Conservation (phyloP, 768 basidiomycete genomes). For the Suillus clintonianus region DNA sequence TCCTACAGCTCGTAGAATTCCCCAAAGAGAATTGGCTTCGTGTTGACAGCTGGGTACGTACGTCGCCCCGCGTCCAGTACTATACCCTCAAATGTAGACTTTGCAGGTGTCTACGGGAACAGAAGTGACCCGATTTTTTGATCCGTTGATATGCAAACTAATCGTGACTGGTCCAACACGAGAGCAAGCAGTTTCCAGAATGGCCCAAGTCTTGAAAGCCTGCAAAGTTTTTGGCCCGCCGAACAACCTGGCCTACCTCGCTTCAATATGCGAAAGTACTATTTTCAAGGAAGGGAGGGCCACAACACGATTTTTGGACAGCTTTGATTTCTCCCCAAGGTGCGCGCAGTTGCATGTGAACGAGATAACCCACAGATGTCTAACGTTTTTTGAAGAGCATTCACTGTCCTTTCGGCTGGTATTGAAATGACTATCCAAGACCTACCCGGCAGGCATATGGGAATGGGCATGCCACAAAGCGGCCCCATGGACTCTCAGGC, state of each 20-base stretch:
- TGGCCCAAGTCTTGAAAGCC: slow-evolving; percentile 39
- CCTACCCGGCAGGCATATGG: slow-evolving; percentile 51
- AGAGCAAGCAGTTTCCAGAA: slow-evolving; percentile 44
- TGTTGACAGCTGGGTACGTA: slow-evolving; percentile 59
- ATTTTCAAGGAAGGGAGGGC: slow-evolving; percentile 44
- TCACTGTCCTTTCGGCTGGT: slow-evolving; percentile 57
- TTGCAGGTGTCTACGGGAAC: slow-evolving; percentile 51
- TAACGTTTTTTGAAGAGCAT: slow-evolving; percentile 32
- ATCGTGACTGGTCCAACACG: slow-evolving; percentile 52
- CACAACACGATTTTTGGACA: slow-evolving; percentile 51
- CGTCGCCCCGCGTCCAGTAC: slow-evolving; percentile 5
- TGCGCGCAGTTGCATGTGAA: slow-evolving; percentile 17
- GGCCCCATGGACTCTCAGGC: slow-evolving; percentile 67
- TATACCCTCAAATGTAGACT: background rate
- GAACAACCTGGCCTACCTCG: slow-evolving; percentile 58
- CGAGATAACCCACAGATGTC: background rate
- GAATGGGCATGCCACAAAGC: slow-evolving; percentile 60
- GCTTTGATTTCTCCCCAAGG: slow-evolving; percentile 44
- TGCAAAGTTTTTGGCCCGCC: slow-evolving; percentile 56
- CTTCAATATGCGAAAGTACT: slow-evolving; percentile 41
- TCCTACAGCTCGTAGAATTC: slow-evolving; percentile 57
- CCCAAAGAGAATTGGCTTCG: slow-evolving; percentile 50
- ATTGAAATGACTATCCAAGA: slow-evolving; percentile 62
- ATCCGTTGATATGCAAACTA: slow-evolving; percentile 62
- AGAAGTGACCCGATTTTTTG: slow-evolving; percentile 53